Base-by-base conservation (phyloP, 2,329 filamentous ascomycete genomes). In the Ascochyta pisi region DNA sequence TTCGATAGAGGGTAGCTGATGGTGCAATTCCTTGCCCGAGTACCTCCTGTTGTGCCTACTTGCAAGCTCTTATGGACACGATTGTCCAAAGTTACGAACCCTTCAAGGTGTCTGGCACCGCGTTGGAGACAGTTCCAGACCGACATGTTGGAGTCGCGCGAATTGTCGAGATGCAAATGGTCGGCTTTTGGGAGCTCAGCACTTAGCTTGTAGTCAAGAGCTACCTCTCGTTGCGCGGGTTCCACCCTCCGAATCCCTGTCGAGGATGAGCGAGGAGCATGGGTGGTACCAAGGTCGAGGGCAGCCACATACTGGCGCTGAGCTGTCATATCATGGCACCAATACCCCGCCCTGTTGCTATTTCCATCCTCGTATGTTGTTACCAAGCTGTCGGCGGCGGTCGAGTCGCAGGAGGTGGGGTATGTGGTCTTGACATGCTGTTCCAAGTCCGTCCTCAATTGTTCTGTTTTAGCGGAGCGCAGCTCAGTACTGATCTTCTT, bases 401-500 rank as follows among this genome's bases (percentile, higher is more conserved):
- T 51, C 39, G n/a, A n/a, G 1, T 22, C 29, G 12, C 12, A 13
- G 4, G 23, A 27, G 39, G 47, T 12, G 22, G 23, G 9, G 33
- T 43, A 8, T 16, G 12, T n/a, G 38, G 16, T 19, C 3, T 13
- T 3, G n/a, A 15, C 2, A 19, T 4, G 13, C 12, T 2, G 8
- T 9, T 22, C 40, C 31, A 42, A 27, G 10, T 45, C 40, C 34
- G 39, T 40, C 45, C 24, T 45, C 40, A 23, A 6, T 22, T 54
- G 12, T 45, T 40, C 40, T 54, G 40, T 34, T 50, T 27, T 19
- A 50, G 40, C 40, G 24, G 15, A 43, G 38, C 43, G 38, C 22
- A 48, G 24, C 44, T 48, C 31, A 13, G 26, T 19, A 15, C 45
- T 54, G 40, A 50, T 13, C 45, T 40, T 27, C 4, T 27, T 50